Evolutionary conservation across 371 early-diverging fungal species (phyloP).

Genomic region (Sporodiniella umbellata): DNA sequence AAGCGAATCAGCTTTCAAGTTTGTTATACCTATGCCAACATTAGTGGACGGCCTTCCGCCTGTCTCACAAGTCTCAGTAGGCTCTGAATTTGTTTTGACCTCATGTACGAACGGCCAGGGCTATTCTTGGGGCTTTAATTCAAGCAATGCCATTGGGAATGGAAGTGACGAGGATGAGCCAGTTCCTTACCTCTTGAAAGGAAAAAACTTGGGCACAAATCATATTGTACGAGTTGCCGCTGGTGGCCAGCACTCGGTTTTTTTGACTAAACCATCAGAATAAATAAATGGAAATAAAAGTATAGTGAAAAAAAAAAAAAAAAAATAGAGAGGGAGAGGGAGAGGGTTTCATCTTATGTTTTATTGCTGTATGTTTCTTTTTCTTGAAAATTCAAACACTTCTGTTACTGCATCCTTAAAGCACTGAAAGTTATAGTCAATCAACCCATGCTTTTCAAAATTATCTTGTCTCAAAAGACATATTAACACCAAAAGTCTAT

Average conservation of each 20-base stretch:
- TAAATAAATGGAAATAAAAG: background rate
- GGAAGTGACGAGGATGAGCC: constrained; percentile 68
- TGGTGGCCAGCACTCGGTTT: constrained; percentile 76
- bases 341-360: background rate
- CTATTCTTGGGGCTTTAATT: constrained; percentile 93
- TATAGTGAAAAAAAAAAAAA: too few species aligned
- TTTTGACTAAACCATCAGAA: constrained; percentile 40
- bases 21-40: constrained; percentile 59
- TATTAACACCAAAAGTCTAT: constrained; percentile 73
- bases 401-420: constrained; percentile 72
- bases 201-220: constrained; percentile 38
- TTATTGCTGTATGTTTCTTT: constrained; percentile 35
- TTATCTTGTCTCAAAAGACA: constrained; percentile 83
- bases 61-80: constrained; percentile 68
- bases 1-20: constrained; percentile 47
- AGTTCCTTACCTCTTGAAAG: constrained; percentile 46
- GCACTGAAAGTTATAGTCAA: constrained; percentile 87
- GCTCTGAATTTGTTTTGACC: constrained; percentile 87
- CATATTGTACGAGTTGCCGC: constrained; percentile 57
- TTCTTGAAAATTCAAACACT: constrained; percentile 63
- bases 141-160: constrained; percentile 70
- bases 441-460: constrained; percentile 84
- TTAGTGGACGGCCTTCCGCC: constrained; percentile 39
- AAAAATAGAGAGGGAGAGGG: background rate
- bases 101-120: constrained; percentile 65